Evolutionary conservation across 2,329 filamentous ascomycete species (phyloP), one percentile per base, ranked within the genome.

Genomic region (Zasmidium angulare): DNA sequence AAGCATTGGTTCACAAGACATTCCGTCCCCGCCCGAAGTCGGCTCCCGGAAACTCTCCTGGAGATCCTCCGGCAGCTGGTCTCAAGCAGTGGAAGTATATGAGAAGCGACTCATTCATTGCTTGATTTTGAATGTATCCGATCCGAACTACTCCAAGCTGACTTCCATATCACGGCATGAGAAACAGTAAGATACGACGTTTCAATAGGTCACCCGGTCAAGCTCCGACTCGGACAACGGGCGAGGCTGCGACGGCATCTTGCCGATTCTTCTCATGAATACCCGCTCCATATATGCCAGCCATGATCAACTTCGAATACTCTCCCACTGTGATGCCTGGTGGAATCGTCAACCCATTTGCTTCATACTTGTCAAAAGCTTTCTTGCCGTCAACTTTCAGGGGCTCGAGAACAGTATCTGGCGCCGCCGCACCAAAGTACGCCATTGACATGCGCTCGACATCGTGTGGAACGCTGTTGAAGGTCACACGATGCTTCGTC

Each of bases 381-480:
- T 36, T 22, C 26, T 43, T 43, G 2, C 50, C 50, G 22, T 52
- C 52, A 6, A 20, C n/a, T 47, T 52, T 55, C 11, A 60, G 20
- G 22, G 65, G 64, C 47, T 64, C 53, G 20, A 68, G 55, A 9
- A 67, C 55, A 12, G 66, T 68, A 2, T 68, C 66, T 1, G 65
- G 65, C 43, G 50, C 53, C 2, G 66, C 65, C 10, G 55, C 53
- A 7, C 58, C 63, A 46, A 68, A 68, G 46, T 68, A 68, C 29
- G 66, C 66, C 66, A 68, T 68, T 6, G 55, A 60, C 51, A 66
- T 56, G 24, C 66, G 56, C 52, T 66, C 66, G 12, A 48, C 29
- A 50, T 66, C 58, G 40, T 61, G 51, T 1, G 50, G 50, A 10
- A 36, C 29, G n/a, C 24, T 40, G 14, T 20, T 20, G 20, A 43